These are phyloP conservation scores for Penicillium chermesinum DNA, from an alignment of 495 filamentous ascomycete genomes.

Conservation along the genomic window DNA sequence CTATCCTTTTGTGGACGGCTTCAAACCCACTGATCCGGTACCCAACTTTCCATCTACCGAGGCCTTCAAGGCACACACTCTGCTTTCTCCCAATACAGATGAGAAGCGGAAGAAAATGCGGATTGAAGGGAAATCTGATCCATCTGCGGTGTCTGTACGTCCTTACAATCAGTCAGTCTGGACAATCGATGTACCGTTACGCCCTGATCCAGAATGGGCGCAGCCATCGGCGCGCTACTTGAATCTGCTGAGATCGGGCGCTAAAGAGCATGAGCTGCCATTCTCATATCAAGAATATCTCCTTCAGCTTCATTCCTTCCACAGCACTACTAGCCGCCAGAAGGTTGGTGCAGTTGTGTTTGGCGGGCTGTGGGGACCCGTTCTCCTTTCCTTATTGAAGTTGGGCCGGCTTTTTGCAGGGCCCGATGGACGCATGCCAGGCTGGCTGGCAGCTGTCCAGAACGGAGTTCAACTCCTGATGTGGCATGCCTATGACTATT, in stretches of 20 bases:
- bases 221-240: slow-evolving; percentile 84
- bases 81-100: slow-evolving; percentile 46
- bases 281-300: slow-evolving; percentile 68
- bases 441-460: slow-evolving; percentile 54
- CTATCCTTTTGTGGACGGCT: slow-evolving; percentile 53
- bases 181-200: slow-evolving; percentile 24
- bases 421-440: slow-evolving; percentile 58
- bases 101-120: slow-evolving; percentile 6
- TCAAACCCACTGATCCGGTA: slow-evolving; percentile 32
- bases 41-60: slow-evolving; percentile 34
- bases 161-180: slow-evolving; percentile 6
- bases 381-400: slow-evolving; percentile 45
- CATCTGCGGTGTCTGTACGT: neutral
- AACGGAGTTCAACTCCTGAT: slow-evolving; percentile 47
- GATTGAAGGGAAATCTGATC: neutral
- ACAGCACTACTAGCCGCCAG: slow-evolving; percentile 61
- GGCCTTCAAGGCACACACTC: slow-evolving; percentile 54
- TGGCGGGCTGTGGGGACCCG: slow-evolving; percentile 54
- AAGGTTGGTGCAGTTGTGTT: slow-evolving; percentile 59
- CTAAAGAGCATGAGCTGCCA: slow-evolving; percentile 71
- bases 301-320: slow-evolving; percentile 59
- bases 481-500: slow-evolving; percentile 72
- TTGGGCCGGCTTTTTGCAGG: slow-evolving; percentile 50
- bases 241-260: slow-evolving; percentile 68
- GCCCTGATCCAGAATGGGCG: slow-evolving; percentile 62